phyloP scores from a whole-genome alignment of 441 rosid species.

The Biscutella laevigata region DNA sequence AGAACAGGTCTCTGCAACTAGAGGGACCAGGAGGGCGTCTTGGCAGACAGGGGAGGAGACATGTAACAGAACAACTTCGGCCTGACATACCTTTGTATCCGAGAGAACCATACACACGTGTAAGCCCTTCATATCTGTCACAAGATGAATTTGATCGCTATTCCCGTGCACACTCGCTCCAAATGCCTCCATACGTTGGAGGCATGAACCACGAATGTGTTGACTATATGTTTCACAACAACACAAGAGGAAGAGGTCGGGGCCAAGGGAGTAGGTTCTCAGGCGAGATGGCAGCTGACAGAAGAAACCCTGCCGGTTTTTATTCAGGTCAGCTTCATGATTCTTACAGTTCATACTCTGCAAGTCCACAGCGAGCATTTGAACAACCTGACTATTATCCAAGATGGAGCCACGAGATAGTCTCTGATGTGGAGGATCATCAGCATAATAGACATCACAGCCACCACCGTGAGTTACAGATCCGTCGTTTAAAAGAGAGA shows the following conservation, averaged over 20 bases:
- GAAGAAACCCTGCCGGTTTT: slow-evolving; percentile 32
- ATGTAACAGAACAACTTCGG: slow-evolving; percentile 29
- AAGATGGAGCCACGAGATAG: slow-evolving; percentile 32
- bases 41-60: slow-evolving; percentile 34
- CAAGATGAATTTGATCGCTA: slow-evolving; percentile 29
- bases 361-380: slow-evolving; percentile 51
- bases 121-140: slow-evolving; percentile 37
- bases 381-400: slow-evolving; percentile 36
- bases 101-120: slow-evolving; percentile 33
- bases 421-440: slow-evolving; percentile 35
- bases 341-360: slow-evolving; percentile 37
- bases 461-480: slow-evolving; percentile 26
- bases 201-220: slow-evolving; percentile 13
- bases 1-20: slow-evolving; percentile 31
- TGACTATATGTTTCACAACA: slow-evolving; percentile 45
- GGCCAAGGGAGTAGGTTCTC: slow-evolving; percentile 37
- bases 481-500: slow-evolving; percentile 38
- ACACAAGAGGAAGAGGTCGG: slow-evolving; percentile 29
- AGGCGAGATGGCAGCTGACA: slow-evolving; percentile 30
- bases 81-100: slow-evolving; percentile 31
- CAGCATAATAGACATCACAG: slow-evolving; percentile 32
- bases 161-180: slow-evolving; percentile 35
- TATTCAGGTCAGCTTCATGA: slow-evolving; percentile 31
- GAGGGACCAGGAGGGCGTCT: slow-evolving; percentile 31
- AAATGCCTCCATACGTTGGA: slow-evolving; percentile 34